Base-by-base conservation (phyloP, 345 rosid species). In the Corchorus capsularis region DNA sequence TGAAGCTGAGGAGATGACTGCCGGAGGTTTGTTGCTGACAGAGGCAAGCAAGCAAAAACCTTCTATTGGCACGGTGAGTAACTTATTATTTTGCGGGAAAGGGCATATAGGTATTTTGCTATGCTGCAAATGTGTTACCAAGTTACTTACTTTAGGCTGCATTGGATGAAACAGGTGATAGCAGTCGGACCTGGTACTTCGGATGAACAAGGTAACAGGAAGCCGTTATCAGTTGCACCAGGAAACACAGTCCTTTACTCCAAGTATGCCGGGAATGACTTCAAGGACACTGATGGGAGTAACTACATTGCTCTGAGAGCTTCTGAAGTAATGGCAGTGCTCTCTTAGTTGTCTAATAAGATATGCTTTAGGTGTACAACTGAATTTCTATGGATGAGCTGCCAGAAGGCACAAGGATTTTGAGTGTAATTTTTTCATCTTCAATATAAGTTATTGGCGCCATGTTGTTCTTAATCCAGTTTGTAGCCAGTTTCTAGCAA, bases 21-120 rank as follows among this genome's bases (percentile, higher is more conserved):
- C 99, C 19, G 99, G 98, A 75, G 99, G 99, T 59, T 81, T 96
- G 88, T 75, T 94, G 75, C 77, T 96, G 80, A 91, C 98, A 1
- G 94, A 88, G 81, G 89, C 97, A 50, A 84, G 87, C 84, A 94
- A 94, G 84, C 98, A 96, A 82, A 93, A 94, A 75, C 98, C 98
- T 77, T 94, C 97, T 34, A 86, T 94, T 60, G 99, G 98, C 81
- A 83, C 82, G 66, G 99, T 94, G 80, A 82, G 86, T 52, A n/a
- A 0, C 9, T 16, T 46, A 15, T n/a, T 27, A n/a, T 3, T 39
- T 43, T 19, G 2, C 64, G 8, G 32, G 32, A 47, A 34, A 52
- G 15, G 22, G n/a, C 39, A 60, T 39, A 16, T 45, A 10, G 15
- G 4, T 7, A 0, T 27, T 13, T 3, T 50, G 45, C n/a, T 6